These are phyloP conservation scores for Dictyostelium discoideum DNA, from an alignment of 78 protist species.

Conservation along the genomic window dicty_2.7 NC_007090.3:3331501-3332000, in stretches of 20 bases:
- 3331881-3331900: not conserved
- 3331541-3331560: slow-evolving; percentile 48
- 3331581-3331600: not conserved
- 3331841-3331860: not conserved
- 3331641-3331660: not conserved
- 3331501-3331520: not conserved
- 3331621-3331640: slow-evolving; percentile 33
- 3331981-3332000: not conserved
- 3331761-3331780: not conserved
- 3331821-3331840: not conserved
- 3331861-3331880: not conserved
- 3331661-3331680: not conserved
- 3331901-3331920: not conserved
- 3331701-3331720: not conserved
- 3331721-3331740: not conserved
- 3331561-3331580: not conserved
- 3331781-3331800: not conserved
- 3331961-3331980: not conserved
- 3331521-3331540: not conserved
- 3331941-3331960: not conserved
- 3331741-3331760: not conserved
- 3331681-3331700: not conserved
- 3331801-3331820: not conserved
- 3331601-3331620: not conserved
- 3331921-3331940: not conserved